Base-by-base conservation (phyloP, 306 rosid species). In the Prosopis cineraria region DNA sequence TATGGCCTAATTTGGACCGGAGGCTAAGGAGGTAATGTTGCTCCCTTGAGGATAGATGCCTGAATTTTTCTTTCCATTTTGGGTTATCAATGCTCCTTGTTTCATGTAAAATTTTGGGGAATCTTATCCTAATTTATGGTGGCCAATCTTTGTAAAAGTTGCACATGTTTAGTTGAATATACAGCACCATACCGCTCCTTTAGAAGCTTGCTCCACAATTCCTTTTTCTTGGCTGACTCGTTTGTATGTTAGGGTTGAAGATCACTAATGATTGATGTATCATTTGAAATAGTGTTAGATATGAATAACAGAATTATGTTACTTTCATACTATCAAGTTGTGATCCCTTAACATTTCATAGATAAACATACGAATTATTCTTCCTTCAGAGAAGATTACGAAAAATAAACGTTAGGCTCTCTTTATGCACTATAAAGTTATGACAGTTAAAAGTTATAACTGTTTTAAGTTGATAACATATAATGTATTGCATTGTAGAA, bases 121-220 rank as follows among this genome's bases (percentile, higher is more conserved):
- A 79, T 66, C 81, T 22, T 82, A 75, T 58, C 58, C 73, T 79
- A 56, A 75, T 74, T 75, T 84, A 74, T 85, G 80, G 79, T 78
- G 85, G 79, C 72, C 82, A 67, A 67, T 85, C 79, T 81, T 44
- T 88, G 90, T 85, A 85, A 72, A 84, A 84, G 87, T 69, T 77
- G 82, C 85, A 74, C 64, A 72, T 84, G 71, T 82, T 79, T 65
- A 85, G 81, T 85, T 91, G 88, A 82, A 88, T 84, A 85, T 74
- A 80, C 71, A 78, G 64, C 65, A 74, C 20, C 31, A 36, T 65
- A 40, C 78, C 39, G 29, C 40, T 70, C 74, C 69, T 76, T 74
- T 55, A 36, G 75, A 83, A 83, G 80, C 66, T 91, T 78, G 50
- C 48, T 47, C 58, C n/a, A 66, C 78, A 44, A 65, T 74, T 81